phyloP scores from a whole-genome alignment of 148 eudicot species.

The Cornus kousa region DNA sequence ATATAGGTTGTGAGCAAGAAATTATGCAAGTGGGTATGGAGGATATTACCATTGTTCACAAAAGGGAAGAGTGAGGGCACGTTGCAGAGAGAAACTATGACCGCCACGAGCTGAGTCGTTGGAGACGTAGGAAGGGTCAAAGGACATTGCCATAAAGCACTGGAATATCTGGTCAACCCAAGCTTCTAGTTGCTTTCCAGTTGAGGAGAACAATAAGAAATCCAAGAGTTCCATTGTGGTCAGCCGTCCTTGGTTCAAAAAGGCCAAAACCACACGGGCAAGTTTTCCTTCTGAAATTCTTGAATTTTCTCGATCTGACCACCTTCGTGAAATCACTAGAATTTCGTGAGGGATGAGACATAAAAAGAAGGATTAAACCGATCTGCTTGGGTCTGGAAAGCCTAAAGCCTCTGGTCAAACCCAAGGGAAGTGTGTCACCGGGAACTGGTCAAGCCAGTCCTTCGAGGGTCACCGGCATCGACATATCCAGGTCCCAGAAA shows the following conservation, averaged over 20 bases:
- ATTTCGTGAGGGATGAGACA: too few relatives aligned
- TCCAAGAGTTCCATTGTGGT: too few relatives aligned
- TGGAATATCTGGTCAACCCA: too few relatives aligned
- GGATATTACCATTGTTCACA: constrained; percentile 46
- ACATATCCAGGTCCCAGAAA: constrained; percentile 72
- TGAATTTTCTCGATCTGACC: too few relatives aligned
- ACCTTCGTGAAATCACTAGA: too few relatives aligned
- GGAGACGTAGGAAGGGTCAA: constrained; percentile 54
- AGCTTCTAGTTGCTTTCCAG: too few relatives aligned
- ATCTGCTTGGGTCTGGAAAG: constrained; percentile 71
- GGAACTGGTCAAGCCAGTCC: constrained; percentile 67
- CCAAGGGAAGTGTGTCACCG: constrained; percentile 58
- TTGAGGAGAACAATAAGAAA: too few relatives aligned
- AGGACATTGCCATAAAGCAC: constrained; percentile 64
- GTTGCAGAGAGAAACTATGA: constrained; percentile 59
- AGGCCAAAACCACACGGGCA: too few relatives aligned
- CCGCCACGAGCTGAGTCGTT: neutral
- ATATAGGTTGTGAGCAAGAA: neutral
- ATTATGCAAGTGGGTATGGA: neutral
- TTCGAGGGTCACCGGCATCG: constrained; percentile 70
- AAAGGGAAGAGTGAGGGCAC: constrained; percentile 53
- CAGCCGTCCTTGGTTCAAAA: too few relatives aligned
- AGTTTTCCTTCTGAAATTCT: too few relatives aligned
- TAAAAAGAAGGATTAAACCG: too few relatives aligned
- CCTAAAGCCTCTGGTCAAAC: constrained; percentile 49